These are phyloP conservation scores for Pachysandra terminalis DNA, from an alignment of 164 flowering plant genomes.

Conservation along the genomic window DNA sequence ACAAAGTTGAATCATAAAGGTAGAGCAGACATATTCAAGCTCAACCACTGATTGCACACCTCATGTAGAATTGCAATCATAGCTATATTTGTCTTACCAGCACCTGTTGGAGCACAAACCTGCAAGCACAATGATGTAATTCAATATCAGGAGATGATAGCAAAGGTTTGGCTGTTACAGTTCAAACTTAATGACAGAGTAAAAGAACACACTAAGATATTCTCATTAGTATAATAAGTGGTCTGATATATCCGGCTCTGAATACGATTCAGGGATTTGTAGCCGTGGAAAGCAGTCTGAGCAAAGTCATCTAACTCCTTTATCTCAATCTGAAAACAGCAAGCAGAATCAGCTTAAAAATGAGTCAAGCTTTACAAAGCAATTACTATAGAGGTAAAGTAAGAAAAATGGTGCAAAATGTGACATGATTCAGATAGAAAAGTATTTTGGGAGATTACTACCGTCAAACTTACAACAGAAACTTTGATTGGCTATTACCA, in stretches of 20 bases:
- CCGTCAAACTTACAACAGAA: too few relatives aligned
- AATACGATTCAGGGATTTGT: conserved; percentile 87
- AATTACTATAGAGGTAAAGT: not conserved
- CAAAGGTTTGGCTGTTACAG: not conserved
- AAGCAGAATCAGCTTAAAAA: not conserved
- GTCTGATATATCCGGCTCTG: conserved; percentile 90
- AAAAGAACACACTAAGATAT: conserved; percentile 63
- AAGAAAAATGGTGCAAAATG: not conserved
- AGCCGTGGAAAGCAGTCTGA: conserved; percentile 95
- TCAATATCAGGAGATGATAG: not conserved
- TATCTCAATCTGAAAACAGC: conserved; percentile 73
- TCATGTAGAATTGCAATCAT: conserved; percentile 93
- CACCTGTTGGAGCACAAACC: conserved; percentile 99
- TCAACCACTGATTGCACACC: conserved; percentile 32
- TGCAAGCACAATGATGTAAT: conserved; percentile 24
- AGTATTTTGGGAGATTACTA: too few relatives aligned
- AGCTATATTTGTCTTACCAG: conserved; percentile 98
- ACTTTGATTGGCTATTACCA: too few relatives aligned
- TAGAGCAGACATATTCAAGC: not conserved
- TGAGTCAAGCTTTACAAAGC: conserved; percentile 8
- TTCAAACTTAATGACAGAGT: conserved; percentile 1
- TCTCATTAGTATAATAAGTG: conserved; percentile 83
- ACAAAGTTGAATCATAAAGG: not conserved
- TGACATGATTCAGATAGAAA: too few relatives aligned
- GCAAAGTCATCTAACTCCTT: conserved; percentile 95